A percentile compares a stretch with the other conserved stretches of the same genome.
Evolutionary conservation across 129 eudicot species (phyloP).

Genomic region (Oenanthe sinensis): DNA sequence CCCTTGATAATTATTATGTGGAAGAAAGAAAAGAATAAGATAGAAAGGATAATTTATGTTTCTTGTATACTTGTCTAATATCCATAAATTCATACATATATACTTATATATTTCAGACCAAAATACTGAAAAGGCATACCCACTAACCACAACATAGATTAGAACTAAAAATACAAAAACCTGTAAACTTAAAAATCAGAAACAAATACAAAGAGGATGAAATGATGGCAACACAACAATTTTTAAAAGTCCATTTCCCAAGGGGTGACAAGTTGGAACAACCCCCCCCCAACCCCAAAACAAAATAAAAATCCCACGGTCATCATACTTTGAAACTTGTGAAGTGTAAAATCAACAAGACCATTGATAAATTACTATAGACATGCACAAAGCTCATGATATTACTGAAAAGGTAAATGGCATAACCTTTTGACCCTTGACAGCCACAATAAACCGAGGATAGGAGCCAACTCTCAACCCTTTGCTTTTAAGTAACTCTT

Average conservation of each 20-base stretch:
- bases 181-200: no score
- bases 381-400: not conserved
- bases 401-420: constrained; percentile 10
- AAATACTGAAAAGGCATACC: no score
- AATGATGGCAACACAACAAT: not conserved
- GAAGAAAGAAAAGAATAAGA: not conserved
- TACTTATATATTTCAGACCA: no score
- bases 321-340: not conserved
- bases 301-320: not conserved
- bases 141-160: not conserved
- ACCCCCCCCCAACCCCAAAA: not conserved
- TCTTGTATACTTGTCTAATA: not conserved
- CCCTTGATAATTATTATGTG: not conserved
- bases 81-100: not conserved
- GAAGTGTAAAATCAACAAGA: not conserved
- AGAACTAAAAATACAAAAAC: not conserved
- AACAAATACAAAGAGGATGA: not conserved
- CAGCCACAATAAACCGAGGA: constrained; percentile 78
- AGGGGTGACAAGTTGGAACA: not conserved
- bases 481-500: constrained; percentile 63
- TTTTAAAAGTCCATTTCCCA: not conserved
- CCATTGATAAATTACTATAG: not conserved
- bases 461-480: constrained; percentile 63
- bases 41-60: not conserved
- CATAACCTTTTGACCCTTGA: constrained; percentile 83